Evolutionary conservation across 2,329 filamentous ascomycete species (phyloP).

Genomic region (Lasiodiplodia citricola): DNA sequence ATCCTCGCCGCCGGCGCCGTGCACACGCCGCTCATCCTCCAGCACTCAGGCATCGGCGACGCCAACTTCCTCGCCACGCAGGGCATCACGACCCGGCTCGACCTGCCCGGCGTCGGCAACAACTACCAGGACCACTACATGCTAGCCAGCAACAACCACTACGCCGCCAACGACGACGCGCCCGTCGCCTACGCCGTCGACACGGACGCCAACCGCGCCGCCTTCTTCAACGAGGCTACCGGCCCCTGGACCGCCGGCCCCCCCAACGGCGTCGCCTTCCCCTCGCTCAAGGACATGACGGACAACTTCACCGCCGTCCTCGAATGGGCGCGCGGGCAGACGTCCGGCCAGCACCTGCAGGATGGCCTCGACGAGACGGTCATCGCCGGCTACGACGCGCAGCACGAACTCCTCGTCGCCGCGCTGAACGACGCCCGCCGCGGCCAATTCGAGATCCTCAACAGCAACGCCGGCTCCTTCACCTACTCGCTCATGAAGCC

Average conservation of each 20-base stretch:
- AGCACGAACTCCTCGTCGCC: conserved; percentile 12
- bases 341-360: conserved; percentile 3
- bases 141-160: conserved; percentile 30
- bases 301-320: conserved; percentile 16
- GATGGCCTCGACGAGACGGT: conserved; percentile 7
- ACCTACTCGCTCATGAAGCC: conserved; percentile 31
- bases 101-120: conserved; percentile 38
- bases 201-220: conserved; percentile 7
- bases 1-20: conserved; percentile 64
- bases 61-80: conserved; percentile 37
- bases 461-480: conserved; percentile 24
- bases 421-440: conserved; percentile 13
- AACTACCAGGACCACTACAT: conserved; percentile 38
- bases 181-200: conserved; percentile 19
- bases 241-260: conserved; percentile 25
- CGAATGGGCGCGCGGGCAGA: neutral
- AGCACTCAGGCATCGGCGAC: conserved; percentile 66
- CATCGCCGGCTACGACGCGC: conserved; percentile 25
- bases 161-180: conserved; percentile 34
- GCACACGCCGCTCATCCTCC: conserved; percentile 64
- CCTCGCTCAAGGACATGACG: conserved; percentile 24
- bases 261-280: conserved; percentile 27
- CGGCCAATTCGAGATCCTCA: conserved; percentile 26
- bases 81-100: conserved; percentile 34
- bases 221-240: conserved; percentile 1